A percentile compares a stretch with the other conserved stretches of the same genome.
These are phyloP conservation scores for Apiospora marii DNA, from an alignment of 2,329 filamentous ascomycete genomes.

Conservation along the genomic window DNA sequence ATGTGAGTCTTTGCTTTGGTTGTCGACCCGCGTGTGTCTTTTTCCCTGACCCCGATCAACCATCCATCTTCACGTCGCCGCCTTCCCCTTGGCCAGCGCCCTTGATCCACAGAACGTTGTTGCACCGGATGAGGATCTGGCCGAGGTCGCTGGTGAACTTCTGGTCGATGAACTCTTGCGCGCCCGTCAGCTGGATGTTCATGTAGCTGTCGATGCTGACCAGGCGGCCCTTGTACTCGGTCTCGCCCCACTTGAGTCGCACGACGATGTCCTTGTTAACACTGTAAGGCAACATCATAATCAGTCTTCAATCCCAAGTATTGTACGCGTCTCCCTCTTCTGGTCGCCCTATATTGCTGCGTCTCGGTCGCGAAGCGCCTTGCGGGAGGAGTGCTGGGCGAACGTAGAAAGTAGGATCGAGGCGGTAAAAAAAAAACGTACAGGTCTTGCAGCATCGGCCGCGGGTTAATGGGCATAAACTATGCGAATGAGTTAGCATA, in stretches of 20 bases:
- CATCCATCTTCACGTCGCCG: conserved; percentile 67
- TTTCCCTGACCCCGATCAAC: conserved; percentile 37
- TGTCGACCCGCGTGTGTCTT: background rate
- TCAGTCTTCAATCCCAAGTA: background rate
- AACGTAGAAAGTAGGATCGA: conserved; percentile 14
- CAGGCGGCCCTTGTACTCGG: conserved; percentile 93
- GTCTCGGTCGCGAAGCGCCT: background rate
- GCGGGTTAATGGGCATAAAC: conserved; percentile 96
- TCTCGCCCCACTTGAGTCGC: conserved; percentile 96
- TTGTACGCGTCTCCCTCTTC: background rate
- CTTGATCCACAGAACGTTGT: conserved; percentile 96
- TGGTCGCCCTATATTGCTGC: background rate
- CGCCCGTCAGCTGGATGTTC: conserved; percentile 93
- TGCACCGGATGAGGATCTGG: conserved; percentile 94
- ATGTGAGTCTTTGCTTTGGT: background rate
- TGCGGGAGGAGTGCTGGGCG: conserved; percentile 15
- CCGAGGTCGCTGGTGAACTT: conserved; percentile 86
- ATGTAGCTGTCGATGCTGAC: conserved; percentile 98
- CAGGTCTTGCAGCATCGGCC: conserved; percentile 94
- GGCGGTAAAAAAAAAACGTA: conserved; percentile 54
- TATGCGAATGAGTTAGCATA: conserved; percentile 39
- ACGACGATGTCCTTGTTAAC: conserved; percentile 92
- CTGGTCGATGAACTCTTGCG: conserved; percentile 90
- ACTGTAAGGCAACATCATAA: conserved; percentile 49
- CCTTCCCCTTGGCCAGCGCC: conserved; percentile 60